Evolutionary conservation across 495 filamentous ascomycete species (phyloP).

Genomic region (Patellaria atrata): DNA sequence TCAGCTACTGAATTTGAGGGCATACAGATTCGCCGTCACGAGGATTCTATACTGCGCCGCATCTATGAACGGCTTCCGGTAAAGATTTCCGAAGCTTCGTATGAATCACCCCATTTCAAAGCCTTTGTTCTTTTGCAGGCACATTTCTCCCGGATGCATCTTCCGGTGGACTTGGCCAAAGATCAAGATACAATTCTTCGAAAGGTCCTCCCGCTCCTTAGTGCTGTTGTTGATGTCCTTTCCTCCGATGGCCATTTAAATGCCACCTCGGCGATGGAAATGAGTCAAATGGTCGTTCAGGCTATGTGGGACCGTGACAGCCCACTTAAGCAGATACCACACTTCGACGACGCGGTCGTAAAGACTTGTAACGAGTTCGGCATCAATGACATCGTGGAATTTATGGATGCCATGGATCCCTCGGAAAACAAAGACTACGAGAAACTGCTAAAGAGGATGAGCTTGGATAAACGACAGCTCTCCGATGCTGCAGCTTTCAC

Average conservation of each 20-base stretch:
- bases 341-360: conserved; percentile 74
- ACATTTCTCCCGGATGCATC: conserved; percentile 92
- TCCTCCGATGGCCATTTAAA: conserved; percentile 94
- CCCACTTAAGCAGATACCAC: conserved; percentile 92
- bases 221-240: conserved; percentile 85
- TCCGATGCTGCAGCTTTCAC: conserved; percentile 85
- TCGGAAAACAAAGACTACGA: conserved; percentile 71
- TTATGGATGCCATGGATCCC: conserved; percentile 98
- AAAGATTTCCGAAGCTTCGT: conserved; percentile 76
- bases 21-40: conserved; percentile 87
- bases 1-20: conserved; percentile 93
- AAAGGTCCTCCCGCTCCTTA: conserved; percentile 77
- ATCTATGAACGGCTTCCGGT: conserved; percentile 91
- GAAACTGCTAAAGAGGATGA: conserved; percentile 57
- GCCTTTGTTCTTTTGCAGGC: conserved; percentile 92
- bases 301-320: conserved; percentile 98
- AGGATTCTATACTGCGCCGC: conserved; percentile 73
- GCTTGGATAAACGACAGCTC: conserved; percentile 68
- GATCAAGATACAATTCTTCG: conserved; percentile 82
- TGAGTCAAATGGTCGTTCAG: conserved; percentile 98
- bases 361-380: conserved; percentile 67
- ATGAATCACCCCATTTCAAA: conserved; percentile 95
- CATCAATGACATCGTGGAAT: conserved; percentile 88
- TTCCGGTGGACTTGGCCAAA: conserved; percentile 92
- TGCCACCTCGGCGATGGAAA: conserved; percentile 96